phyloP scores from a whole-genome alignment of 805 yeast species.

The Pichia thaimueangensis region DNA sequence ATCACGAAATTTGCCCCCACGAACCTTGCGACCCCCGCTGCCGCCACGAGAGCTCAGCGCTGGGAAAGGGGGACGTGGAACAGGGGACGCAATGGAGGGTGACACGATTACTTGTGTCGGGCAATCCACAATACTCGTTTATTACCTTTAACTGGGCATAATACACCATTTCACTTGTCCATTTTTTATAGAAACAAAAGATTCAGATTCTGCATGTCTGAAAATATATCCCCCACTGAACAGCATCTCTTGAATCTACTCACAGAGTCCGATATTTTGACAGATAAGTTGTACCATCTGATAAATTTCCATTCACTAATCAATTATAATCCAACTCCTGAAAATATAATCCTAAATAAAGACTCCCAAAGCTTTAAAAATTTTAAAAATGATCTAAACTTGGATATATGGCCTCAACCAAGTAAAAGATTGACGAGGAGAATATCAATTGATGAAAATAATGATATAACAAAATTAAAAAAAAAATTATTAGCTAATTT shows the following conservation, averaged over 20 bases:
- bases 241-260: slow-evolving; percentile 2
- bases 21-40: too few species aligned
- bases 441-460: background rate
- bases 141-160: background rate
- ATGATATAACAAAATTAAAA: slow-evolving; percentile 22
- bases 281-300: slow-evolving; percentile 60
- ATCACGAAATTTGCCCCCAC: too few species aligned
- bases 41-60: too few species aligned
- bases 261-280: slow-evolving; percentile 9
- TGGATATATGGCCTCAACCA: slow-evolving; percentile 32
- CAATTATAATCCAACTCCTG: slow-evolving; percentile 49
- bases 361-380: slow-evolving; percentile 27
- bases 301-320: slow-evolving; percentile 54
- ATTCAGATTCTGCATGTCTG: slow-evolving; percentile 5
- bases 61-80: too few species aligned
- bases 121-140: background rate
- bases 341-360: slow-evolving; percentile 27
- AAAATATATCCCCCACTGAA: slow-evolving; percentile 7
- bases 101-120: too few species aligned
- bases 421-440: slow-evolving; percentile 11
- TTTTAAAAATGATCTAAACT: slow-evolving; percentile 29
- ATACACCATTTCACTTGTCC: background rate
- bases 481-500: slow-evolving; percentile 4
- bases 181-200: slow-evolving; percentile 4
- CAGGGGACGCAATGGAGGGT: too few species aligned